These are phyloP conservation scores for Mortierella sp. DNA, from an alignment of 371 early-diverging fungal species.

Conservation along the genomic window DNA sequence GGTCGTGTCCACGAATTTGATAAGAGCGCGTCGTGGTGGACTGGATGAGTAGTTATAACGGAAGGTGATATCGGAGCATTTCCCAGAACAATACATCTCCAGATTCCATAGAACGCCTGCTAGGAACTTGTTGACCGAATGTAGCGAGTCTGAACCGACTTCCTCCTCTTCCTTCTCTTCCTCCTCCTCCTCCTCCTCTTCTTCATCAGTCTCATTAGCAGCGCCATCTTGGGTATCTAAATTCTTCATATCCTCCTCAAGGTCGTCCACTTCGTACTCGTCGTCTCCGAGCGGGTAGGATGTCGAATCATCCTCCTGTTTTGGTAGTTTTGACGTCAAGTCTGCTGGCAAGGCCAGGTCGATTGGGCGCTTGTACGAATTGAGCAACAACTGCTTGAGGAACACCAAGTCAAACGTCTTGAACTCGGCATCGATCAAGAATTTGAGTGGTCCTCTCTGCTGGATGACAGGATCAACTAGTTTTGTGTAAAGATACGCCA, in stretches of 20 bases:
- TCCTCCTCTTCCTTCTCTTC: neutral
- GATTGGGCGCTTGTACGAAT: slow-evolving; percentile 21
- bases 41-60: slow-evolving; percentile 17
- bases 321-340: neutral
- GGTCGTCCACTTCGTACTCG: neutral
- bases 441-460: slow-evolving; percentile 8
- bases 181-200: slow-evolving; percentile 9
- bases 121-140: slow-evolving; percentile 31
- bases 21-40: slow-evolving; percentile 38
- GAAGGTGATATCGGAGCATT: slow-evolving; percentile 43
- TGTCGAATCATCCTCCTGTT: neutral
- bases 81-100: slow-evolving; percentile 51
- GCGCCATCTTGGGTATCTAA: slow-evolving; percentile 12
- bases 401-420: slow-evolving; percentile 48
- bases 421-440: slow-evolving; percentile 31
- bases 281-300: neutral
- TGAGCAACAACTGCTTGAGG: slow-evolving; percentile 38
- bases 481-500: slow-evolving; percentile 34
- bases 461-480: slow-evolving; percentile 16
- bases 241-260: slow-evolving; percentile 18
- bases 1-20: slow-evolving; percentile 13
- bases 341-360: neutral
- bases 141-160: neutral
- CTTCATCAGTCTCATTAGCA: slow-evolving; percentile 7
- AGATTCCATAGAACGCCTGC: slow-evolving; percentile 47